Base-by-base conservation (phyloP, 2,329 filamentous ascomycete genomes). In the Aureobasidium vineae region DNA sequence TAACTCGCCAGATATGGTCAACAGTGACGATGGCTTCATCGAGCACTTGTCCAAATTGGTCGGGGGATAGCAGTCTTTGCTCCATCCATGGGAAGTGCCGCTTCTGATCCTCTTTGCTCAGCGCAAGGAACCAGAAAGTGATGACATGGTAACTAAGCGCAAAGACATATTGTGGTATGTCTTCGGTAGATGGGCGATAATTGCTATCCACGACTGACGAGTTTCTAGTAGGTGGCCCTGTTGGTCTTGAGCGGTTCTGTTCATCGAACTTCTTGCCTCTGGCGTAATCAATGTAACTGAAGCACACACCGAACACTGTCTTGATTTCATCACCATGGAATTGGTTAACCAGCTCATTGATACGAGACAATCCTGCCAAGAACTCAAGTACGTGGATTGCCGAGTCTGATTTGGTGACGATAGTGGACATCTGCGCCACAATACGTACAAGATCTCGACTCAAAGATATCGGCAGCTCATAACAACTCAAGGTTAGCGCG, bases 361-460 rank as follows among this genome's bases (percentile, higher is more conserved):
- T 81, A 41, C 94, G 88, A 63, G 93, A 92, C 33, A 99, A 84
- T 59, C 92, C 89, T 11, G 91, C 90, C n/a, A 99, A 81, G 73
- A 99, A 98, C 74, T 99, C 95, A 59, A 99, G 82, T 68, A 99
- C 96, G 74, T 99, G 95, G 68, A 97, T 90, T 11, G 94, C 92
- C 41, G 97, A 90, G 66, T 93, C 87, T 7, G 92, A 88, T 73
- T 97, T 93, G 0, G 95, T 98, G 73, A 99, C 96, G 73, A 97
- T 96, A 72, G 93, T 91, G 1, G 93, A 90, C 91, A 99, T 96
- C 75, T 92, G 94, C 73, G 93, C 90, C 65, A 99, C 83, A 70
- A 98, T 91, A 53, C 88, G 90, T 53, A 94, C 90, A 68, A 98
- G 83, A 23, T 88, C 89, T 75, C 94, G 96, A 74, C 90, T 91